phyloP scores from a whole-genome alignment of 2,329 filamentous ascomycete genomes.

The Coniochaeta pulveracea region DNA sequence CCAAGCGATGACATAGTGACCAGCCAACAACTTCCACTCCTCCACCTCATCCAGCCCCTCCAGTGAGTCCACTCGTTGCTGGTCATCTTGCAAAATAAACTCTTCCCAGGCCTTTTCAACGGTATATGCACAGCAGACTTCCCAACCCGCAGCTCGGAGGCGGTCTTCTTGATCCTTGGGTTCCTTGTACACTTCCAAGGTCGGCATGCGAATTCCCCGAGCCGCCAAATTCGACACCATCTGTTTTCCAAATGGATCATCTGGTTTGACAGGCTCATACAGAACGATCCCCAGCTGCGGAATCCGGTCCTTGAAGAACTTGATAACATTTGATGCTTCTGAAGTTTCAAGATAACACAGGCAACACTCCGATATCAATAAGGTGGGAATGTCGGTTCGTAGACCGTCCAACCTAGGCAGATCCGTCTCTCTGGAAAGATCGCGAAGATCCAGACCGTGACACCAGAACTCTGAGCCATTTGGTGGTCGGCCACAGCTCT shows the following conservation, averaged over 20 bases:
- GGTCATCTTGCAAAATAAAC: conserved; percentile 64
- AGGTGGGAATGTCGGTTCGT: conserved; percentile 55
- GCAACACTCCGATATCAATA: conserved; percentile 91
- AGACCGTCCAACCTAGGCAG: conserved; percentile 26
- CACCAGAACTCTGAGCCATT: conserved; percentile 35
- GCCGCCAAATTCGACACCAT: conserved; percentile 86
- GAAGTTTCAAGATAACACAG: conserved; percentile 70
- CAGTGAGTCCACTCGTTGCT: conserved; percentile 63
- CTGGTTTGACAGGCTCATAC: conserved; percentile 80
- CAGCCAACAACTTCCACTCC: conserved; percentile 79
- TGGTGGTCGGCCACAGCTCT: conserved; percentile 21
- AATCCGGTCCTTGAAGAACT: conserved; percentile 48
- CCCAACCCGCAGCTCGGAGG: conserved; percentile 56
- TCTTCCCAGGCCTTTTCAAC: conserved; percentile 56
- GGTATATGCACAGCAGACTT: conserved; percentile 26
- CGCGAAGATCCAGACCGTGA: conserved; percentile 61
- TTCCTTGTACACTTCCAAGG: conserved; percentile 60
- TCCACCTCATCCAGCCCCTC: conserved; percentile 94
- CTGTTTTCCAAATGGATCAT: conserved; percentile 78
- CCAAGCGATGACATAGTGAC: conserved; percentile 87
- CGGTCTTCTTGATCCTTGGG: conserved; percentile 57
- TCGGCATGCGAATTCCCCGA: conserved; percentile 75
- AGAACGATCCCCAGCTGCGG: conserved; percentile 49
- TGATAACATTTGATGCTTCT: conserved; percentile 52
- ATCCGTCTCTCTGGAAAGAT: conserved; percentile 25